A percentile compares a stretch with the other conserved stretches of the same genome.
Conservation (phyloP, 1,284 basidiomycete species). For the Phenoliferia sp. region DNA sequence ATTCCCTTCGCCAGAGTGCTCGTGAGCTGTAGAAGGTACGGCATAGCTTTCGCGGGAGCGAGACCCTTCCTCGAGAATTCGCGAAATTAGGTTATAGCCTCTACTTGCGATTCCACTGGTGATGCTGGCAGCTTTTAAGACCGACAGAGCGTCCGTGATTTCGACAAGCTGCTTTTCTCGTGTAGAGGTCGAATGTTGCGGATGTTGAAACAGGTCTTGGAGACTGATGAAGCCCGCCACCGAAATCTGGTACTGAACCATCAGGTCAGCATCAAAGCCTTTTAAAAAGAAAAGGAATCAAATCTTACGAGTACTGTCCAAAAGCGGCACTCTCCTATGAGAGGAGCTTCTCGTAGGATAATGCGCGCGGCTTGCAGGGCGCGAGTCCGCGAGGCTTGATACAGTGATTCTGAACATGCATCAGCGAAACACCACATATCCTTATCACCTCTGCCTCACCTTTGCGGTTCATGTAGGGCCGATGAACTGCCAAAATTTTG, state of each 20-base stretch:
- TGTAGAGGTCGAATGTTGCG: background rate
- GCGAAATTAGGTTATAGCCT: background rate
- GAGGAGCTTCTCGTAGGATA: background rate
- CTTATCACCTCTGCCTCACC: background rate
- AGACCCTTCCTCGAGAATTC: background rate
- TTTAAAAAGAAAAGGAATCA: background rate
- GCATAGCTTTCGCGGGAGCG: background rate
- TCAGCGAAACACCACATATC: background rate
- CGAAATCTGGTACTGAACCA: background rate
- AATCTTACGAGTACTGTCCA: background rate
- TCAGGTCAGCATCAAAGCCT: background rate
- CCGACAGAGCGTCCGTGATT: background rate
- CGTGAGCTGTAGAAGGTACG: background rate
- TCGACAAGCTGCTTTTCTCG: background rate
- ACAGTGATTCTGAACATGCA: background rate
- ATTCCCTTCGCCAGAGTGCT: background rate
- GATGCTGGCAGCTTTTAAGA: background rate
- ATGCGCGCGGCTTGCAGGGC: background rate
- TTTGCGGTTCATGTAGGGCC: background rate
- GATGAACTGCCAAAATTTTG: background rate
- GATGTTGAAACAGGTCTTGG: background rate
- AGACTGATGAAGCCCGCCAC: slow-evolving; percentile 1
- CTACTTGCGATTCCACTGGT: background rate
- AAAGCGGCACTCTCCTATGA: background rate
- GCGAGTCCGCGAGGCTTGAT: background rate